A percentile compares a stretch with the other conserved stretches of the same genome.
Evolutionary conservation across 2,329 filamentous ascomycete species (phyloP).

Genomic region (Paecilomyces formosus): DNA sequence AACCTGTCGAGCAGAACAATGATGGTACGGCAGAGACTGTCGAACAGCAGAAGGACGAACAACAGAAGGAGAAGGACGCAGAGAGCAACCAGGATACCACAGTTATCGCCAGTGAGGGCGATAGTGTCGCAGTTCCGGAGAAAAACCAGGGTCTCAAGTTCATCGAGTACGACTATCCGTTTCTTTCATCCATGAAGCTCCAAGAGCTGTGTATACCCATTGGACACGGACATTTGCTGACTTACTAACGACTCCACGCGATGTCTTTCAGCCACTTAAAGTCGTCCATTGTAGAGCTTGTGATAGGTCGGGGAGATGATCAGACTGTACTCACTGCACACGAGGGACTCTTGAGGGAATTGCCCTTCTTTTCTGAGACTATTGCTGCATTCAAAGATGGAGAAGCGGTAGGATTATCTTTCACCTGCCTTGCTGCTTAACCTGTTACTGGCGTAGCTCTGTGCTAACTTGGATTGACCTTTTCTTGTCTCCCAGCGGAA

Average conservation of each 20-base stretch:
- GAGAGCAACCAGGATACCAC: constrained; percentile 10
- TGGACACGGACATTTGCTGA: not conserved
- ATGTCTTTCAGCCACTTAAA: constrained; percentile 45
- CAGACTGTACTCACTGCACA: constrained; percentile 67
- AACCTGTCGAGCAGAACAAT: constrained; percentile 3
- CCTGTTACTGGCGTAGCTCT: not conserved
- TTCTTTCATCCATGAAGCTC: not conserved
- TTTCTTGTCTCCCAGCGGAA: constrained; percentile 44
- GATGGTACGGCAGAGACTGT: constrained; percentile 1
- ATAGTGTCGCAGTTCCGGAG: constrained; percentile 8
- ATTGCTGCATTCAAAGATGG: constrained; percentile 56
- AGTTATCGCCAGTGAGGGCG: constrained; percentile 11
- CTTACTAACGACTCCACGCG: not conserved
- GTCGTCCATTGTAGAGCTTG: constrained; percentile 61
- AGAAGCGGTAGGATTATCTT: constrained; percentile 46
- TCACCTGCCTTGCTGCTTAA: not conserved
- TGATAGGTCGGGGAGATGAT: constrained; percentile 55
- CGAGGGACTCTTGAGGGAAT: constrained; percentile 65
- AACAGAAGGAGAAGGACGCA: not conserved
- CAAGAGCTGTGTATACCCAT: not conserved
- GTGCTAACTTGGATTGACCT: not conserved
- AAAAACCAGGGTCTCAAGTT: constrained; percentile 17
- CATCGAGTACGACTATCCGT: constrained; percentile 18
- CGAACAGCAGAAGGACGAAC: constrained; percentile 9
- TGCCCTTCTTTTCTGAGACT: constrained; percentile 63